Conservation (phyloP, 2,329 filamentous ascomycete species). For the Dichotomopilus funicola region DNA sequence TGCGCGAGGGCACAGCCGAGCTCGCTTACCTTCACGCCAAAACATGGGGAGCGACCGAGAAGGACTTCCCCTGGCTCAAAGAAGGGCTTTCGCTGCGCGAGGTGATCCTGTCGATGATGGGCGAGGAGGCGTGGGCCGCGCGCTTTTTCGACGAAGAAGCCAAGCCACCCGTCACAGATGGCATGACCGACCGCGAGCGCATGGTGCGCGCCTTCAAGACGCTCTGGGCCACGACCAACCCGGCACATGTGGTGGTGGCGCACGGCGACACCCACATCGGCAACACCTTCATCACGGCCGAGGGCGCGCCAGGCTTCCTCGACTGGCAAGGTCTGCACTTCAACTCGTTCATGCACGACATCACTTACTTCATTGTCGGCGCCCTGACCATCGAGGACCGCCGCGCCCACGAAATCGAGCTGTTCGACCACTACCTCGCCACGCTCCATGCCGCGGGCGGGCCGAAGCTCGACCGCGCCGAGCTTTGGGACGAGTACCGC, state of each 20-base stretch:
- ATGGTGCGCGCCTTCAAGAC: slow-evolving; percentile 27
- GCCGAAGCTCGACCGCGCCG: slow-evolving; percentile 26
- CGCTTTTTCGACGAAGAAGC: slow-evolving; percentile 13
- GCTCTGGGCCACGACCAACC: slow-evolving; percentile 32
- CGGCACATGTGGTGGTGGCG: slow-evolving; percentile 32
- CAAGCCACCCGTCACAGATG: slow-evolving; percentile 12
- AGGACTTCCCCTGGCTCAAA: slow-evolving; percentile 28
- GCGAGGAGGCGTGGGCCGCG: slow-evolving; percentile 8
- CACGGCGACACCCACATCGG: slow-evolving; percentile 41
- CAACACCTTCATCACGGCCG: slow-evolving; percentile 36
- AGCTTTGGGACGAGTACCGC: slow-evolving; percentile 28
- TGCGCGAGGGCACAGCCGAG: slow-evolving; percentile 31
- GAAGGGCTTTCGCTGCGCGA: slow-evolving; percentile 12
- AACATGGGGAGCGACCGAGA: slow-evolving; percentile 30
- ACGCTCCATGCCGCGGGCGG: slow-evolving; percentile 29
- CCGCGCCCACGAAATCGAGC: slow-evolving; percentile 33
- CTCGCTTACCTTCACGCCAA: slow-evolving; percentile 36
- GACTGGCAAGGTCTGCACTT: slow-evolving; percentile 39
- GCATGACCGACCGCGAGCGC: slow-evolving; percentile 13
- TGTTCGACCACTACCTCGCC: slow-evolving; percentile 29
- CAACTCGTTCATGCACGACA: slow-evolving; percentile 38
- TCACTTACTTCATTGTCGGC: slow-evolving; percentile 36
- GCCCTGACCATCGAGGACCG: slow-evolving; percentile 35
- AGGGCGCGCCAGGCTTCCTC: slow-evolving; percentile 34
- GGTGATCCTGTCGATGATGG: slow-evolving; percentile 10